phyloP scores from a whole-genome alignment of 2,329 filamentous ascomycete genomes.

The Plenodomus tracheiphilus region DNA sequence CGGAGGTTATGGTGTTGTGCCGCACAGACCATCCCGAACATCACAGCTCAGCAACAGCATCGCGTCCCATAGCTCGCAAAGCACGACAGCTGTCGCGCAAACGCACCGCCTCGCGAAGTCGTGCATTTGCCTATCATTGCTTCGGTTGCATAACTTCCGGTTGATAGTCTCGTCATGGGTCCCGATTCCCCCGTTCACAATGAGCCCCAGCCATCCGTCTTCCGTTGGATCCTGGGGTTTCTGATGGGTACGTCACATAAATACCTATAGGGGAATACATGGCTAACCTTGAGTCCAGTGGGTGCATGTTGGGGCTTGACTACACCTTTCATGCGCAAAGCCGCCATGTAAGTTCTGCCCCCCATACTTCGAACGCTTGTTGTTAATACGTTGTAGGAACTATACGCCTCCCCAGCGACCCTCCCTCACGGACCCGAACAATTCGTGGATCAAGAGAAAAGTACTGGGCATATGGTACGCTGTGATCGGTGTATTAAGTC shows the following conservation, averaged over 20 bases:
- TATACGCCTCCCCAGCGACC: conserved; percentile 61
- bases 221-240: conserved; percentile 89
- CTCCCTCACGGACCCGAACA: conserved; percentile 40
- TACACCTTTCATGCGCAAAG: conserved; percentile 83
- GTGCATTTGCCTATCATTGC: not conserved
- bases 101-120: not conserved
- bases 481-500: conserved; percentile 75
- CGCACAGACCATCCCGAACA: not conserved
- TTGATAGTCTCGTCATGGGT: conserved; percentile 26
- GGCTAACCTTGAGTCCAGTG: conserved; percentile 43
- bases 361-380: not conserved
- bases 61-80: not conserved
- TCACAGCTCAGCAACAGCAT: not conserved
- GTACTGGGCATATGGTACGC: conserved; percentile 70
- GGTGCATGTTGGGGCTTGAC: conserved; percentile 92
- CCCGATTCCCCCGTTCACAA: conserved; percentile 29
- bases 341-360: conserved; percentile 59
- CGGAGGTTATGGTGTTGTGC: not conserved
- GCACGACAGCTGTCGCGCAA: not conserved
- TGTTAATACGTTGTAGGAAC: conserved; percentile 40
- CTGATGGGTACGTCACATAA: conserved; percentile 59
- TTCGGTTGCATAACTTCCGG: not conserved
- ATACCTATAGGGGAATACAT: not conserved
- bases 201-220: conserved; percentile 49
- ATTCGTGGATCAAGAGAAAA: conserved; percentile 65